Evolutionary conservation across 1,139 yeast genomes (phyloP).

Genomic region (Suhomyces maxii): DNA sequence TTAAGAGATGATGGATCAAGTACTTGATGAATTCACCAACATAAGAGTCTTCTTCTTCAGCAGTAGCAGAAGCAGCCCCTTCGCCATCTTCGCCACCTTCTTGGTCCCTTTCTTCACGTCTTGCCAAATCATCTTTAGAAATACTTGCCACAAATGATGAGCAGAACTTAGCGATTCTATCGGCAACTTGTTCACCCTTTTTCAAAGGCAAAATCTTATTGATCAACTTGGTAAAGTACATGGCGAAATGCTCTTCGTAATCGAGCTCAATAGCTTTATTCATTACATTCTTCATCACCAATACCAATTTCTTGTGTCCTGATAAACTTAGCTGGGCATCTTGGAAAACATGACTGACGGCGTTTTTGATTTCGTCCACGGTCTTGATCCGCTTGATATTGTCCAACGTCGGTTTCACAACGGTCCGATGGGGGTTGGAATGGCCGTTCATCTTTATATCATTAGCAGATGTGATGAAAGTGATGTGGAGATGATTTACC

Average conservation of each 20-base stretch:
- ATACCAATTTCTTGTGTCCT: conserved; percentile 74
- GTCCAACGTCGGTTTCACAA: conserved; percentile 14
- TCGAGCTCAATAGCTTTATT: conserved; percentile 53
- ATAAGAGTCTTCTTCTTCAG: conserved; percentile 36
- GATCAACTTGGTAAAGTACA: conserved; percentile 58
- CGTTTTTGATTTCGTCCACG: conserved; percentile 32
- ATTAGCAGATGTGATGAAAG: no score
- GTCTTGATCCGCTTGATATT: conserved; percentile 24
- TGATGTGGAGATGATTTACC: conserved; percentile 3
- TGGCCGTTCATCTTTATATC: conserved; percentile 2
- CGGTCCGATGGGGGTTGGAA: not conserved
- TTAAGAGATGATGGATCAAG: conserved; percentile 63
- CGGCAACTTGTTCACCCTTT: conserved; percentile 72
- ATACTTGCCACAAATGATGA: conserved; percentile 61
- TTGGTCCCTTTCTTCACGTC: conserved; percentile 6
- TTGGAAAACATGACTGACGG: conserved; percentile 72
- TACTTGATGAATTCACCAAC: conserved; percentile 57
- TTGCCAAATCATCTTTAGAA: conserved; percentile 32
- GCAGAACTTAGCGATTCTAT: conserved; percentile 72
- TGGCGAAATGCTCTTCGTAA: conserved; percentile 58
- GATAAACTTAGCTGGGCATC: conserved; percentile 75
- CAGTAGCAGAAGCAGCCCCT: no score
- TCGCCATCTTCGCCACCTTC: conserved; percentile 21
- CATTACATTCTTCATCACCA: conserved; percentile 61
- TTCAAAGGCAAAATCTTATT: conserved; percentile 67